Evolutionary conservation across 2,329 filamentous ascomycete genomes (phyloP).

Genomic region (Fusarium denticulatum): DNA sequence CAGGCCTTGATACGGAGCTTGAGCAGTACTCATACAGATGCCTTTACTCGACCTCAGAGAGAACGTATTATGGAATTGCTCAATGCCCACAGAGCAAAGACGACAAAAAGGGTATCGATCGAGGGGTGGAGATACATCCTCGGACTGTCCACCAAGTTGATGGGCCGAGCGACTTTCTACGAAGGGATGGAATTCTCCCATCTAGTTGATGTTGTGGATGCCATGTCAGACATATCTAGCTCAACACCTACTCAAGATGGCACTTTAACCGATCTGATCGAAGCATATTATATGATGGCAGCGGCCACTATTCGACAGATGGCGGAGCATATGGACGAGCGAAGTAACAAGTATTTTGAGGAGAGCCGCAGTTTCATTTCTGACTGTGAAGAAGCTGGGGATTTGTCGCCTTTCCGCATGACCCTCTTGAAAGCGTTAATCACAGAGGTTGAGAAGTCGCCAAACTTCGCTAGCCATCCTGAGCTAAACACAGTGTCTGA

Average conservation of each 20-base stretch:
- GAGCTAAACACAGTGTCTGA: conserved; percentile 39
- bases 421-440: conserved; percentile 51
- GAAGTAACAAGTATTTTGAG: conserved; percentile 54
- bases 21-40: conserved; percentile 50
- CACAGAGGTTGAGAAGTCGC: conserved; percentile 42
- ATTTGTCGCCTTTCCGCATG: conserved; percentile 47
- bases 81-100: conserved; percentile 41
- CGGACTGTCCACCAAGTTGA: conserved; percentile 59
- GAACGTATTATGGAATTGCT: conserved; percentile 55
- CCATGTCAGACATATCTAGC: conserved; percentile 43
- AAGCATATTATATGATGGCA: conserved; percentile 47
- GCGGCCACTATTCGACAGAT: conserved; percentile 54
- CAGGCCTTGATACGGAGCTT: conserved; percentile 48
- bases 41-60: conserved; percentile 54
- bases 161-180: conserved; percentile 63
- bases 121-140: conserved; percentile 53
- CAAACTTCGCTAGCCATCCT: conserved; percentile 40
- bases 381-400: conserved; percentile 34
- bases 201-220: conserved; percentile 49
- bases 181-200: conserved; percentile 55
- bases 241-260: conserved; percentile 40
- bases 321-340: conserved; percentile 54
- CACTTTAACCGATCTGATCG: conserved; percentile 46
- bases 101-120: conserved; percentile 40
- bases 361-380: conserved; percentile 42